Percentiles rank a stretch among this genome's conserved stretches.
These are phyloP conservation scores for Sarcomyxa edulis DNA, from an alignment of 768 basidiomycete species.

Conservation along the genomic window DNA sequence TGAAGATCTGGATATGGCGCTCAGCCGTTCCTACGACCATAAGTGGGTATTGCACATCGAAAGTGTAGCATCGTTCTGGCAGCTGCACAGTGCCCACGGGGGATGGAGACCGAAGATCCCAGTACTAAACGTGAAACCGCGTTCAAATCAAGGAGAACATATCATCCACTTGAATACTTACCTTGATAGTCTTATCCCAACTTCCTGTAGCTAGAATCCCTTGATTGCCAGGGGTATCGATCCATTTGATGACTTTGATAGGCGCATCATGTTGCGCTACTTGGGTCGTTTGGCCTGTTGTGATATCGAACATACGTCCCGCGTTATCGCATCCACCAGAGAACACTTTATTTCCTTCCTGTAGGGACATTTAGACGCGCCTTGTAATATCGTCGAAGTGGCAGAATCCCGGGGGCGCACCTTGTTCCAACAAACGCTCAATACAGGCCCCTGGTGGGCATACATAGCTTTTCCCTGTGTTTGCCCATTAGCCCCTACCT, in stretches of 20 bases:
- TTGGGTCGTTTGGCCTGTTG: conserved; percentile 74
- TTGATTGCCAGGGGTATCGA: conserved; percentile 51
- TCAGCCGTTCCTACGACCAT: conserved; percentile 94
- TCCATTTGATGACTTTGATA: conserved; percentile 76
- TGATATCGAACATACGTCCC: conserved; percentile 88
- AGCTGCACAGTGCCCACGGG: conserved; percentile 77
- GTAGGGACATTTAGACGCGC: conserved; percentile 2
- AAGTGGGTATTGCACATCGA: conserved; percentile 77
- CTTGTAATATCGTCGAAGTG: no score
- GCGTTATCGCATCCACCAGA: conserved; percentile 95
- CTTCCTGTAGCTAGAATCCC: conserved; percentile 88
- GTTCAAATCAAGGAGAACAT: not conserved
- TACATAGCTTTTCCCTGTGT: conserved; percentile 69
- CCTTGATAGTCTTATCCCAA: conserved; percentile 98
- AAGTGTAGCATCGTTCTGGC: conserved; percentile 87
- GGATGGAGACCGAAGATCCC: conserved; percentile 77
- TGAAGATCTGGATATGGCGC: conserved; percentile 85
- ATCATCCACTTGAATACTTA: conserved; percentile 23
- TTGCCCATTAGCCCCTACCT: conserved; percentile 53
- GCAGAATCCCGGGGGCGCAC: no score
- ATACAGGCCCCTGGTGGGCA: conserved; percentile 63
- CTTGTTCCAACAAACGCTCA: conserved; percentile 69
- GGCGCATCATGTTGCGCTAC: conserved; percentile 91
- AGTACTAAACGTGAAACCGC: conserved; percentile 57
- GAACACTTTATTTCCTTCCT: conserved; percentile 90